Percentiles rank a stretch among this genome's conserved stretches.
phyloP scores from a whole-genome alignment of 441 rosid genomes.

The Pelargonium myrrhifolium region DNA sequence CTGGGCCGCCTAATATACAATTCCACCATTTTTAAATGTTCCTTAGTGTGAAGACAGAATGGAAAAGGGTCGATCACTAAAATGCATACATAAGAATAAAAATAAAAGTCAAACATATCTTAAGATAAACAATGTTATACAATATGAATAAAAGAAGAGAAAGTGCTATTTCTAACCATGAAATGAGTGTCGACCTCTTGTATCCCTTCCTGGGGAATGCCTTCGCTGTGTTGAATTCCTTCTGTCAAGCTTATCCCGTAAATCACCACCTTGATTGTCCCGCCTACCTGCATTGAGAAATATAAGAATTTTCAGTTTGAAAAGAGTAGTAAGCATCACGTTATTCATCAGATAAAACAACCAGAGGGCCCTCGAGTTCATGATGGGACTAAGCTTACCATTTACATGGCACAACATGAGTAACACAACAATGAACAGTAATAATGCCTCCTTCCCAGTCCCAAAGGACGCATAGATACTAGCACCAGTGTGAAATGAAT shows the following conservation, averaged over 20 bases:
- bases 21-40: not conserved
- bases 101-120: not conserved
- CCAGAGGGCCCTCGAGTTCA: conserved; percentile 21
- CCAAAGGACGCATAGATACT: conserved; percentile 40
- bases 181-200: conserved; percentile 33
- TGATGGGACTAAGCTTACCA: conserved; percentile 43
- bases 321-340: conserved; percentile 17
- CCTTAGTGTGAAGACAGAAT: not conserved
- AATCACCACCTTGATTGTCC: conserved; percentile 53
- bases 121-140: not conserved
- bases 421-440: conserved; percentile 42
- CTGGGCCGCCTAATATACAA: not conserved
- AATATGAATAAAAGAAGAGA: not conserved
- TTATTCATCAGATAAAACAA: conserved; percentile 25
- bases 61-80: not conserved
- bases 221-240: conserved; percentile 57
- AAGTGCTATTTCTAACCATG: conserved; percentile 40
- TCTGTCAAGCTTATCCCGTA: conserved; percentile 74
- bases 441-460: conserved; percentile 51
- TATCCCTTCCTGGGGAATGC: conserved; percentile 49
- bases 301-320: conserved; percentile 23
- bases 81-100: not conserved
- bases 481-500: conserved; percentile 38
- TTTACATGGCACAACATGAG: conserved; percentile 36
- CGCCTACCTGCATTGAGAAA: conserved; percentile 44